Evolutionary conservation across 176 grass and related monocot species (phyloP).

Genomic region (Phoenix roebelenii): DNA sequence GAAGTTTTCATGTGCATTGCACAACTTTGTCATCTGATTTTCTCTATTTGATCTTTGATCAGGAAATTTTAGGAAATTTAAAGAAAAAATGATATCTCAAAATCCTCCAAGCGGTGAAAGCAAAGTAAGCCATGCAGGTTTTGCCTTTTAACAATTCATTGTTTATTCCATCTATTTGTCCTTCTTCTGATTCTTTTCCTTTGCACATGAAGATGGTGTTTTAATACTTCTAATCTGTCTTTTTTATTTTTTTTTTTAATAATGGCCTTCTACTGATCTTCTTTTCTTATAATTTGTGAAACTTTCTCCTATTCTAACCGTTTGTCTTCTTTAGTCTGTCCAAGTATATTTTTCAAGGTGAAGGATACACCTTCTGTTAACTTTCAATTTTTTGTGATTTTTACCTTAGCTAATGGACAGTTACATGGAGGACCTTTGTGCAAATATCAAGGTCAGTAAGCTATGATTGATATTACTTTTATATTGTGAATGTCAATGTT

Average conservation of each 20-base stretch:
- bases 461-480: neutral
- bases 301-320: too few species aligned
- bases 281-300: too few species aligned
- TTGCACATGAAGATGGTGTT: too few species aligned
- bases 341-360: neutral
- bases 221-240: too few species aligned
- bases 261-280: too few species aligned
- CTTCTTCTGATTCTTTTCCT: too few species aligned
- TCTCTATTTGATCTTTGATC: constrained; percentile 5
- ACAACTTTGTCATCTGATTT: neutral
- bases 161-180: too few species aligned
- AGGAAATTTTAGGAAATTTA: constrained; percentile 89
- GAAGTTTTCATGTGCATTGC: too few species aligned
- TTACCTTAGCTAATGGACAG: constrained; percentile 40
- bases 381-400: neutral
- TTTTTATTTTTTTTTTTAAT: too few species aligned
- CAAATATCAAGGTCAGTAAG: constrained; percentile 65
- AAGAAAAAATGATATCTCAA: constrained; percentile 63
- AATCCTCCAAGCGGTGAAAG: constrained; percentile 44
- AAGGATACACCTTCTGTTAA: constrained; percentile 11
- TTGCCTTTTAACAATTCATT: too few species aligned
- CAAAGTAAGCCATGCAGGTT: constrained; percentile 31
- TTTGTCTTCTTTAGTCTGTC: too few species aligned
- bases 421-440: constrained; percentile 62
- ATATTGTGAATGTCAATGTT: neutral